Percentiles rank a stretch among this genome's conserved stretches.
Conservation (phyloP, 202 grass and related monocot species). For the Tripidium arundinaceum region DNA sequence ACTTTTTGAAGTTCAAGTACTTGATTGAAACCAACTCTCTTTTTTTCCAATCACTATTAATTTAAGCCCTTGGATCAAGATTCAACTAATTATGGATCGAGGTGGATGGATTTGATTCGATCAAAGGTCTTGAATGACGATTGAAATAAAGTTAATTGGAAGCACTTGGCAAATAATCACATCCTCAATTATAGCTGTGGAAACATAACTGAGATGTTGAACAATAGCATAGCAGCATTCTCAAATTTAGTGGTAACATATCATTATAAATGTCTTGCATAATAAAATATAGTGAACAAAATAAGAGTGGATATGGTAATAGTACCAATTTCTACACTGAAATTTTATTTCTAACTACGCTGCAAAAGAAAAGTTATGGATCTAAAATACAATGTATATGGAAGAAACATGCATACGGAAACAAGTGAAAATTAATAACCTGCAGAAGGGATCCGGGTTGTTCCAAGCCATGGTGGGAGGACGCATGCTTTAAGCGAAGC, state of each 20-base stretch:
- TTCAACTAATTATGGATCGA: background rate
- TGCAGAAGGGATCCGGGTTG: background rate
- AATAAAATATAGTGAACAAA: background rate
- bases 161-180: background rate
- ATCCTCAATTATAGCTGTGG: background rate
- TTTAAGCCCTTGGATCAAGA: background rate
- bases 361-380: background rate
- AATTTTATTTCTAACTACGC: background rate
- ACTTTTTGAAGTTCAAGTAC: background rate
- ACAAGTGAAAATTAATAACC: background rate
- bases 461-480: slow-evolving; percentile 13
- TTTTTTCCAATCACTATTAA: background rate
- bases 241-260: background rate
- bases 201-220: background rate
- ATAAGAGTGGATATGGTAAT: background rate
- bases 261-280: too few relatives aligned
- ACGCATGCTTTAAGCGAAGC: background rate
- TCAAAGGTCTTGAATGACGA: background rate
- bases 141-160: background rate
- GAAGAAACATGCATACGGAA: background rate
- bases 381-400: background rate
- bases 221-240: background rate
- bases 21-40: background rate
- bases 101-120: background rate
- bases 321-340: background rate